These are phyloP conservation scores for Primulina eburnea DNA, from an alignment of 257 asterid species.

Conservation along the genomic window DNA sequence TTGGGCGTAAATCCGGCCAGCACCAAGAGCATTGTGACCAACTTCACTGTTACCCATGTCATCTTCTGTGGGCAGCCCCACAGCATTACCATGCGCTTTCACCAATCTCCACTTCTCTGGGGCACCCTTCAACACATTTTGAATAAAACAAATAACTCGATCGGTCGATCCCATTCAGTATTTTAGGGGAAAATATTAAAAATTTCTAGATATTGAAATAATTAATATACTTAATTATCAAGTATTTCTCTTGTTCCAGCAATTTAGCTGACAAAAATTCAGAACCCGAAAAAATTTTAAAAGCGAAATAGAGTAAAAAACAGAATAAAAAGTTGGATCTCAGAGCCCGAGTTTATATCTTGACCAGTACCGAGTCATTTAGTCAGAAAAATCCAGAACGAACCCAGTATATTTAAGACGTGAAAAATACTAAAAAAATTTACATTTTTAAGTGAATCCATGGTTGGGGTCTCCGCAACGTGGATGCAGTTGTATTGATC, in stretches of 20 bases:
- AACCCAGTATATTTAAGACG: background rate
- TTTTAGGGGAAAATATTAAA: background rate
- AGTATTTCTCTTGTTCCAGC: background rate
- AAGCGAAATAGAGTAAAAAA: background rate
- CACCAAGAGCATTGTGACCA: slow-evolving; percentile 99
- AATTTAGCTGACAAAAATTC: background rate
- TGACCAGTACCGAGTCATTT: background rate
- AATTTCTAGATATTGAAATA: too few species aligned
- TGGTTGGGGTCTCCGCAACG: slow-evolving; percentile 89
- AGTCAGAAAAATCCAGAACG: background rate
- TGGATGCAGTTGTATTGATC: slow-evolving; percentile 86
- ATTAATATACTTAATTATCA: background rate
- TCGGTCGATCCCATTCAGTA: background rate
- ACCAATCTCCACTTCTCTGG: slow-evolving; percentile 96
- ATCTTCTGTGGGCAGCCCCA: slow-evolving; percentile 94
- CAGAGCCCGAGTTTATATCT: background rate
- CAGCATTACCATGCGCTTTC: slow-evolving; percentile 91
- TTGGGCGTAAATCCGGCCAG: slow-evolving; percentile 95
- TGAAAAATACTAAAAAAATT: background rate
- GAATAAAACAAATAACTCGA: slow-evolving; percentile 20
- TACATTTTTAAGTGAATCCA: slow-evolving; percentile 94
- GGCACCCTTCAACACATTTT: slow-evolving; percentile 63
- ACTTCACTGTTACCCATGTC: slow-evolving; percentile 99
- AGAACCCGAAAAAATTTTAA: background rate
- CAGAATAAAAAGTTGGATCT: background rate